A percentile compares a stretch with the other conserved stretches of the same genome.
Conservation (phyloP, 2,329 filamentous ascomycete species). For the Aspergillus novofumigatus region DNA sequence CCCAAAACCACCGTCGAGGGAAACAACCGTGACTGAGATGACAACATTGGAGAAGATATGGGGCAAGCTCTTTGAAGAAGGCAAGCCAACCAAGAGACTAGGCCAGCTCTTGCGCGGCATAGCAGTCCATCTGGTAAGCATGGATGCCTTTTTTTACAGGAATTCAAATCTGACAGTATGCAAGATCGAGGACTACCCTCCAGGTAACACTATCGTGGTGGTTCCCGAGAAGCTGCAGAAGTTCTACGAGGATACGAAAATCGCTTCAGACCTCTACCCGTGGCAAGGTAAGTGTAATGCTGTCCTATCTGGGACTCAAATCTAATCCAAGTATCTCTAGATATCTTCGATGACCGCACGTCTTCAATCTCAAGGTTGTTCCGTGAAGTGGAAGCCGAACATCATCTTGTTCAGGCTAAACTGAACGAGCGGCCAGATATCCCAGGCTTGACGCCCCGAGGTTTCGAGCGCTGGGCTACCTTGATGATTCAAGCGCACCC, state of each 20-base stretch:
- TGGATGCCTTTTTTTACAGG: background rate
- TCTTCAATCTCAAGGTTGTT: slow-evolving; percentile 59
- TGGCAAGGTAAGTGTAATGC: slow-evolving; percentile 55
- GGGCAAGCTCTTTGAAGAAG: slow-evolving; percentile 69
- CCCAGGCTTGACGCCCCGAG: slow-evolving; percentile 62
- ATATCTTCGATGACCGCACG: slow-evolving; percentile 52
- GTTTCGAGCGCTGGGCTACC: slow-evolving; percentile 69
- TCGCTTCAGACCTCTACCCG: slow-evolving; percentile 63
- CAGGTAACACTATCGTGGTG: slow-evolving; percentile 65
- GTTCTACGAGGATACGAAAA: slow-evolving; percentile 65
- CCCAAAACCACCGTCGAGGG: slow-evolving; percentile 35
- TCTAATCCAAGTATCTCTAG: slow-evolving; percentile 29
- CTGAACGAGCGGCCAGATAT: slow-evolving; percentile 53
- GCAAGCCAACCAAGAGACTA: slow-evolving; percentile 63
- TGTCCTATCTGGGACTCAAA: background rate
- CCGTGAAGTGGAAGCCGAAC: slow-evolving; percentile 51
- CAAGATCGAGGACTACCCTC: slow-evolving; percentile 67
- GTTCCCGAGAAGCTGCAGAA: slow-evolving; percentile 69
- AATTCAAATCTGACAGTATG: slow-evolving; percentile 10
- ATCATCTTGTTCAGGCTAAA: slow-evolving; percentile 60
- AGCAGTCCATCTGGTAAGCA: slow-evolving; percentile 65
- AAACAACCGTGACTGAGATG: slow-evolving; percentile 44
- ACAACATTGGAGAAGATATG: slow-evolving; percentile 68
- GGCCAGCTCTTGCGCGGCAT: slow-evolving; percentile 69
- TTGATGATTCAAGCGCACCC: slow-evolving; percentile 71